These are phyloP conservation scores for Camptophora hylomeconis DNA, from an alignment of 2,329 filamentous ascomycete genomes.

Conservation along the genomic window DNA sequence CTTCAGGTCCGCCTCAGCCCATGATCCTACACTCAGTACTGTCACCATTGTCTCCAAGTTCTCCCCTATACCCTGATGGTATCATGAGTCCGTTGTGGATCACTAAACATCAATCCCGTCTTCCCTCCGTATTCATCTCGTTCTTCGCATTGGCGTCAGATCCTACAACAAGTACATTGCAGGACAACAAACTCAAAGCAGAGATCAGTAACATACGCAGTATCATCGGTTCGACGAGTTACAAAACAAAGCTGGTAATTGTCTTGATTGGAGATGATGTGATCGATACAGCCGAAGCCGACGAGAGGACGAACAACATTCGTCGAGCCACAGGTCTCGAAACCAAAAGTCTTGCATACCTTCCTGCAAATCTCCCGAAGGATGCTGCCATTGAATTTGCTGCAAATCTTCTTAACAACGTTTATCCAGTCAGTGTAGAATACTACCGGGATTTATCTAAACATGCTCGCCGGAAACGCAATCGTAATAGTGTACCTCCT, in stretches of 20 bases:
- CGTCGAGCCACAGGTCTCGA: slow-evolving; percentile 69
- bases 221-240: slow-evolving; percentile 45
- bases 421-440: slow-evolving; percentile 67
- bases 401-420: slow-evolving; percentile 54
- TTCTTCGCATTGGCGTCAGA: slow-evolving; percentile 70
- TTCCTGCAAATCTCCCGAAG: slow-evolving; percentile 59
- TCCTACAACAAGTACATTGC: slow-evolving; percentile 57
- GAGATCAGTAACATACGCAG: slow-evolving; percentile 70
- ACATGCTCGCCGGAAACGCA: slow-evolving; percentile 77
- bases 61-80: slow-evolving; percentile 78
- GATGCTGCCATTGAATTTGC: slow-evolving; percentile 63
- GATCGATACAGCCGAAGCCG: slow-evolving; percentile 46
- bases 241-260: slow-evolving; percentile 65
- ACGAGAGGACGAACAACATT: slow-evolving; percentile 68
- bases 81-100: slow-evolving; percentile 73
- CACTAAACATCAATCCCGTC: slow-evolving; percentile 71
- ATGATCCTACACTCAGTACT: slow-evolving; percentile 74
- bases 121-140: slow-evolving; percentile 68
- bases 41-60: slow-evolving; percentile 75
- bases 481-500: slow-evolving; percentile 61
- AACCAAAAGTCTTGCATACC: slow-evolving; percentile 71
- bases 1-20: slow-evolving; percentile 33
- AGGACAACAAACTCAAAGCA: slow-evolving; percentile 75
- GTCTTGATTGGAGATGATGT: slow-evolving; percentile 65
- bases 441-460: slow-evolving; percentile 94